Base-by-base conservation (phyloP, 768 basidiomycete species). In the Thelephora aurantiotincta region DNA sequence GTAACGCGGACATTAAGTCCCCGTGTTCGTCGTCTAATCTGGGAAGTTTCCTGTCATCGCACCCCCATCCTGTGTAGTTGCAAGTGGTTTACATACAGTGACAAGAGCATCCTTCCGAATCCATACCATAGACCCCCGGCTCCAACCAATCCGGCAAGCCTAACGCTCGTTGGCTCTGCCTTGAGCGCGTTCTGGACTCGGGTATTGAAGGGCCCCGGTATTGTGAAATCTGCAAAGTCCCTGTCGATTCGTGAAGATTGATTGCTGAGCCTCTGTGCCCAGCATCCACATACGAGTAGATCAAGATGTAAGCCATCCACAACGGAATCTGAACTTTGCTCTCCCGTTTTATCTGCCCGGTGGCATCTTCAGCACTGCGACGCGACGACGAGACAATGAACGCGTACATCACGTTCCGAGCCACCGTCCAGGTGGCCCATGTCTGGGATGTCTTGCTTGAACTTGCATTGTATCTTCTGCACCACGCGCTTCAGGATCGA, bases 401-500 rank as follows among this genome's bases (percentile, higher is more conserved):
- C 44, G 61, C 80, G 55, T 66, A 83, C 92, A 63, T 94, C 82
- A 60, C 77, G 77, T 38, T 92, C 86, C 47, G 75, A 75, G 20
- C 89, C 87, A 43, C 89, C 88, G 41, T 86, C 87, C 11, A 96
- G 74, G 60, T 94, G 88, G 2, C 92, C 92, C 70, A 96, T 80
- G 51, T 80, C 78, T 6, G 80, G 77, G 14, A 96, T 79, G 49
- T 82, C 80, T 38, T 85, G 70, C 55, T 87, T 85, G 70, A 97
- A 94, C 2, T 83, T 89, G 61, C 92, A 96, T 67, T 90, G 87
- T 34, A 97, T 72, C 74, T 91, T 96, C 88, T 93, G 57, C 23
- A 23, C 7, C 9, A 5, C 26, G 26, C 23, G 30, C 14, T 43
- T 37, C 11, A 23, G 11, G 5, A 42, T 43, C 22, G 26, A 14